Percentiles rank a stretch among this genome's conserved stretches.
phyloP scores from a whole-genome alignment of 2,329 filamentous ascomycete genomes.

The Arthrobotrys megalospora region DNA sequence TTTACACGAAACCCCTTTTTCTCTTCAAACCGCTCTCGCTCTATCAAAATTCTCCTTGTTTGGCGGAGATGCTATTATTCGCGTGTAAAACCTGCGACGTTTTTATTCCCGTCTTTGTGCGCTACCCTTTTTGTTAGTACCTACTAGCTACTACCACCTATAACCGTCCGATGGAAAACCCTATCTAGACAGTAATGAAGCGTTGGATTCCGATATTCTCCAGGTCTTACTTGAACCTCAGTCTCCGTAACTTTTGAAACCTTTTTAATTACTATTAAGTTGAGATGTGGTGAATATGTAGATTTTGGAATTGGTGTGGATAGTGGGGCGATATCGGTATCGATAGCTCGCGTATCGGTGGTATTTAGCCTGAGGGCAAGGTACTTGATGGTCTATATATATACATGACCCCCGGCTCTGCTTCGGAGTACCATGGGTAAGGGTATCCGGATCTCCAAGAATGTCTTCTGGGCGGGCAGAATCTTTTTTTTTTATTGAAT shows the following conservation, averaged over 20 bases:
- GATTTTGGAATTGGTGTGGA: neutral
- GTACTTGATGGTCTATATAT: neutral
- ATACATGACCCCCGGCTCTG: neutral
- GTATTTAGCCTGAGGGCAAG: slow-evolving; percentile 32
- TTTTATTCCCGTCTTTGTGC: slow-evolving; percentile 6
- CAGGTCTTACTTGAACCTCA: too few relatives aligned
- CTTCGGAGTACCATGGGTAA: neutral
- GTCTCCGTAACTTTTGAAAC: too few relatives aligned
- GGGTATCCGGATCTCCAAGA: neutral
- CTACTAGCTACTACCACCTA: slow-evolving; percentile 16
- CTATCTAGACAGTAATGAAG: slow-evolving; percentile 60
- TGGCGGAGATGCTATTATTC: slow-evolving; percentile 28
- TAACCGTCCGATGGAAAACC: slow-evolving; percentile 41
- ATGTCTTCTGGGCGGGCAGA: too few relatives aligned
- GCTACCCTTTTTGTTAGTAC: slow-evolving; percentile 24
- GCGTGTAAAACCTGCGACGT: slow-evolving; percentile 17
- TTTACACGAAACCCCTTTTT: neutral
- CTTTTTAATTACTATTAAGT: neutral
- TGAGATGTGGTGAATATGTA: too few relatives aligned
- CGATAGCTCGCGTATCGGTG: slow-evolving; percentile 75
- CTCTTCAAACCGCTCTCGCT: slow-evolving; percentile 7
- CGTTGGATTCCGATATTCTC: slow-evolving; percentile 23
- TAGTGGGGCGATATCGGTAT: slow-evolving; percentile 75
- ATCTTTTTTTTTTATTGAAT: neutral
- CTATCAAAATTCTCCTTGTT: slow-evolving; percentile 12